Evolutionary conservation across 2,329 filamentous ascomycete genomes (phyloP).

Genomic region (Nothopassalora personata): DNA sequence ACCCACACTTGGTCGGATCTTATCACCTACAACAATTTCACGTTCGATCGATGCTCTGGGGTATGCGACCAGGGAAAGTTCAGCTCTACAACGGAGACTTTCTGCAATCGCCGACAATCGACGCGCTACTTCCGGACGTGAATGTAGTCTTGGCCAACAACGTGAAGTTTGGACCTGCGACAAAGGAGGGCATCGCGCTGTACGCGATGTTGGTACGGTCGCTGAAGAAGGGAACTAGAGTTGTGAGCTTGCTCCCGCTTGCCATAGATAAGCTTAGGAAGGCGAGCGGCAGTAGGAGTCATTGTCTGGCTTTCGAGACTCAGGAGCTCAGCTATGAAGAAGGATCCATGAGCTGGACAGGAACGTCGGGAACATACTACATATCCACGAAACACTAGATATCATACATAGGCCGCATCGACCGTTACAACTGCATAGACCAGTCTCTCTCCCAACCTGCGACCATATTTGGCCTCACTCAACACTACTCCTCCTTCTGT

Average conservation of each 20-base stretch:
- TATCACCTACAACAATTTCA: conserved; percentile 74
- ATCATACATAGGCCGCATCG: no score
- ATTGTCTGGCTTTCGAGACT: conserved; percentile 62
- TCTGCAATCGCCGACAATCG: conserved; percentile 64
- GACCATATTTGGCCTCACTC: no score
- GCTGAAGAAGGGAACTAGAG: conserved; percentile 77
- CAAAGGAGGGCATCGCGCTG: conserved; percentile 66
- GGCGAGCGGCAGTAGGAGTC: conserved; percentile 32
- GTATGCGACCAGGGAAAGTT: conserved; percentile 72
- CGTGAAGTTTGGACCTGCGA: conserved; percentile 79
- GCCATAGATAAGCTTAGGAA: conserved; percentile 71
- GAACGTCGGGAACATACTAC: conserved; percentile 74
- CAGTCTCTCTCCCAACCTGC: no score
- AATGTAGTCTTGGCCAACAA: conserved; percentile 97
- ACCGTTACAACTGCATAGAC: no score
- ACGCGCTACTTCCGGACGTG: conserved; percentile 63
- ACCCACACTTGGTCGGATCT: conserved; percentile 73
- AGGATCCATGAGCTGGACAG: conserved; percentile 79
- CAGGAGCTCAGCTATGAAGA: conserved; percentile 63
- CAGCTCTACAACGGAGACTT: conserved; percentile 78
- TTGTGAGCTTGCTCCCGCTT: conserved; percentile 85
- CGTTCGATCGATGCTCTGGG: conserved; percentile 78
- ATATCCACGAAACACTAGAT: conserved; percentile 63
- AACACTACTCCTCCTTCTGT: background rate
- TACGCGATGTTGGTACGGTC: conserved; percentile 77